These are phyloP conservation scores for Durotheca rogersii DNA, from an alignment of 495 filamentous ascomycete genomes.

Conservation along the genomic window DNA sequence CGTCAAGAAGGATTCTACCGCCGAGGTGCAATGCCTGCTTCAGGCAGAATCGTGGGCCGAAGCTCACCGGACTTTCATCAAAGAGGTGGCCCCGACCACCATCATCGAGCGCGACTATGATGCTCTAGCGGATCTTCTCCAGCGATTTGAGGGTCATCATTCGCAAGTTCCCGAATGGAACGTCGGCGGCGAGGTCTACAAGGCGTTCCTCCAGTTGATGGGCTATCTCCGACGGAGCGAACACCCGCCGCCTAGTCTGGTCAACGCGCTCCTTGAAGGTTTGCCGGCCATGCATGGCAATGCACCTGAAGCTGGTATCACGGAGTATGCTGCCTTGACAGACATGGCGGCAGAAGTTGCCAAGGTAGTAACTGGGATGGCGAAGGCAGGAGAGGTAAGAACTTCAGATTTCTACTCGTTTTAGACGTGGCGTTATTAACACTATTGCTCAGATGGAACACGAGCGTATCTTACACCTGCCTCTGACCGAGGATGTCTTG, in stretches of 20 bases:
- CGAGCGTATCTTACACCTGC: conserved; percentile 61
- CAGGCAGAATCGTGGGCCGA: conserved; percentile 72
- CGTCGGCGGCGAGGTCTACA: conserved; percentile 76
- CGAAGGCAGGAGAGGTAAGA: conserved; percentile 56
- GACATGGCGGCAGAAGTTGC: conserved; percentile 77
- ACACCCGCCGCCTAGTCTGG: conserved; percentile 42
- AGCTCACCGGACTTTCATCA: conserved; percentile 78
- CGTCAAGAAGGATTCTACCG: conserved; percentile 59
- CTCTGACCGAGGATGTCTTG: conserved; percentile 69
- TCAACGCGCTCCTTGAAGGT: conserved; percentile 62
- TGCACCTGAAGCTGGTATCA: conserved; percentile 48
- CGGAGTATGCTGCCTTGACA: conserved; percentile 63
- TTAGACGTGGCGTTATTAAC: conserved; percentile 18
- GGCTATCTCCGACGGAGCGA: conserved; percentile 39
- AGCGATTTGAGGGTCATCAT: conserved; percentile 62
- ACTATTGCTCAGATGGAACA: conserved; percentile 37
- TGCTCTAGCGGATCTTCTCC: conserved; percentile 61
- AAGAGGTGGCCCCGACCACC: conserved; percentile 71
- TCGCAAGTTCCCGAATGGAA: conserved; percentile 61
- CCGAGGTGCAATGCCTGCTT: conserved; percentile 74
- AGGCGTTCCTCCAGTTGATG: conserved; percentile 70
- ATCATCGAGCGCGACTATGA: conserved; percentile 77
- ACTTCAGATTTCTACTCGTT: conserved; percentile 9
- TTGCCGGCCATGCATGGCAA: conserved; percentile 63
- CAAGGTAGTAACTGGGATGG: conserved; percentile 59